Base-by-base conservation (phyloP, 495 filamentous ascomycete genomes). In the Penicillium roqueforti region DNA sequence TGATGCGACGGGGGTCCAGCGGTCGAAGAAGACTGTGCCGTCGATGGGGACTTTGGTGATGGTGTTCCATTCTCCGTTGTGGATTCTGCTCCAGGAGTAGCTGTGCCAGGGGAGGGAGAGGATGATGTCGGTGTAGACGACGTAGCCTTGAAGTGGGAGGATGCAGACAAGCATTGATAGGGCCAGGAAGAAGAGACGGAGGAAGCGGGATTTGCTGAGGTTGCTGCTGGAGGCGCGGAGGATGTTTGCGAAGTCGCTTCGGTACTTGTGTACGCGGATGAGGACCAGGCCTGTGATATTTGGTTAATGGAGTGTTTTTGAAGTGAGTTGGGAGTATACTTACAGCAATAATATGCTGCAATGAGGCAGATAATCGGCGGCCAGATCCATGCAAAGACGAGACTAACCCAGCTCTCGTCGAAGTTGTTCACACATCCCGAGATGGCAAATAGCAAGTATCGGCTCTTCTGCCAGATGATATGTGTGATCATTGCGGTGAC, bases 101-200 rank as follows among this genome's bases (percentile, higher is more conserved):
- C 71, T 51, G 41, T 76, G 67, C 54, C 70, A 68, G 42, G 63
- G 70, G 0, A 68, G 25, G 16, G 68, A 61, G 18, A 68, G 46
- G 6, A 49, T 54, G 6, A 89, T 56, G 67, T 87, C 84, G 22
- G 61, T 34, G 59, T 75, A 80, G 41, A 93, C 68, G 46, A 86
- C 71, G 62, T 81, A 86, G 48, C 80, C 53, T 39, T 81, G 75
- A 9, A 87, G 56, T 1, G 91, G 91, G 2, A 91, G 54, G 56
- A 86, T 83, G 31, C 81, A 55, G 34, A 89, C 14, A 11, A 95
- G 74, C 68, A 95, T 77, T 44, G 78, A 59, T 23, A 87, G 60
- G n/a, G 87, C 76, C 60, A 96, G 79, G 53, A 84, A 68, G 66
- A 92, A 93, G 31, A 96, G 83, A 49, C 92, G 88, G 34, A 87